phyloP scores from a whole-genome alignment of 768 basidiomycete genomes.

The Nevesoporus exiguus region DNA sequence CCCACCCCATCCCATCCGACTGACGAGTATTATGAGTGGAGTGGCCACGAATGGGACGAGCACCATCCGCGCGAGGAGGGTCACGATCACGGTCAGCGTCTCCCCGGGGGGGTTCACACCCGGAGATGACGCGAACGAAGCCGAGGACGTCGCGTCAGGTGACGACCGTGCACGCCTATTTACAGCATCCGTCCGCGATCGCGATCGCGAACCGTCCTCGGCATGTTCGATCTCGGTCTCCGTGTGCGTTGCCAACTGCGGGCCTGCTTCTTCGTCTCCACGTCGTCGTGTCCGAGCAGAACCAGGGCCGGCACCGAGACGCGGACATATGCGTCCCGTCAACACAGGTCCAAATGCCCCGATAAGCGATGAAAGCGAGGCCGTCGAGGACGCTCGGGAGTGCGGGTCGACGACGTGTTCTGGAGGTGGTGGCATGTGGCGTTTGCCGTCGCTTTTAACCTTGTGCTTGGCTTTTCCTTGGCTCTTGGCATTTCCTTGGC shows the following conservation, averaged over 20 bases:
- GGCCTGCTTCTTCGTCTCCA: constrained; percentile 7
- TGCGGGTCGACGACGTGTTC: not conserved
- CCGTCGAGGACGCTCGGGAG: constrained; percentile 13
- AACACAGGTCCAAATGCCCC: constrained; percentile 18
- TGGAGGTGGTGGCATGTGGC: not conserved
- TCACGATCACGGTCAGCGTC: constrained; percentile 77
- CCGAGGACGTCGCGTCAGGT: not conserved
- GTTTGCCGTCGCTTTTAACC: not conserved
- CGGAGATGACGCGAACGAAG: too few species aligned
- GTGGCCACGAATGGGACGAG: constrained; percentile 75
- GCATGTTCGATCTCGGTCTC: constrained; percentile 1
- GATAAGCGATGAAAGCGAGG: constrained; percentile 21
- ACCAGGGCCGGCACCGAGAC: not conserved
- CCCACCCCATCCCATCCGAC: constrained; percentile 41
- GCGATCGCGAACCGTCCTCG: not conserved
- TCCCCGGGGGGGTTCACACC: constrained; percentile 56
- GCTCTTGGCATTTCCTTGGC: not conserved
- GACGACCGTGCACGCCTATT: not conserved
- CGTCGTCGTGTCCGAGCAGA: not conserved
- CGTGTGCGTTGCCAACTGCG: not conserved
- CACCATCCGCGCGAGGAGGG: constrained; percentile 84
- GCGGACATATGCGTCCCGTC: constrained; percentile 6
- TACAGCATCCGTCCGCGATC: too few species aligned
- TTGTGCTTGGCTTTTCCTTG: constrained; percentile 13
- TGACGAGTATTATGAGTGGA: constrained; percentile 67